Conservation (phyloP, 2,329 filamentous ascomycete genomes). For the Aspergillus sp. region DNA sequence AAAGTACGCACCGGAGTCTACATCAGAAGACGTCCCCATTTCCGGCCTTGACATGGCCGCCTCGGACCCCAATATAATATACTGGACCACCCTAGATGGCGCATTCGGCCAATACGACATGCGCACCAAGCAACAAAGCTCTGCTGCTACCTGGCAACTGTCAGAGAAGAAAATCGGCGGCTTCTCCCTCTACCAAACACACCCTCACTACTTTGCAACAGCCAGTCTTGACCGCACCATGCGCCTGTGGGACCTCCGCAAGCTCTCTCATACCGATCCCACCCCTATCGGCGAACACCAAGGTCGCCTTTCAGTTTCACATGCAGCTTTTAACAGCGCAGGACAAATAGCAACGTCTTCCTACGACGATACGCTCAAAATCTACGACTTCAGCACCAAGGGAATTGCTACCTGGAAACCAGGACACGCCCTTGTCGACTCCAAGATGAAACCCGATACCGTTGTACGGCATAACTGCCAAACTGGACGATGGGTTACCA, state of each 20-base stretch:
- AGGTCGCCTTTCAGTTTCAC: constrained; percentile 81
- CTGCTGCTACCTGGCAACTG: constrained; percentile 69
- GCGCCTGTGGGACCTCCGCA: constrained; percentile 89
- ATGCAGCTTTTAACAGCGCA: constrained; percentile 82
- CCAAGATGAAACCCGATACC: constrained; percentile 67
- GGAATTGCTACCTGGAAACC: constrained; percentile 60
- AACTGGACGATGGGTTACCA: constrained; percentile 91
- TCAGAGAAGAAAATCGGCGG: constrained; percentile 95
- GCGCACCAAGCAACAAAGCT: constrained; percentile 55
- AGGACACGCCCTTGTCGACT: constrained; percentile 58
- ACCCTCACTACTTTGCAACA: constrained; percentile 81
- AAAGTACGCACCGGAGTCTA: constrained; percentile 72
- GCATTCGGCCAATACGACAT: constrained; percentile 78
- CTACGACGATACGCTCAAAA: constrained; percentile 94
- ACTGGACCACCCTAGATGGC: constrained; percentile 86
- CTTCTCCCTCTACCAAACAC: constrained; percentile 77
- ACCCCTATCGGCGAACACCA: constrained; percentile 76
- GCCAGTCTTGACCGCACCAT: constrained; percentile 86
- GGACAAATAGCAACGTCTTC: constrained; percentile 88
- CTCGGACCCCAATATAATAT: constrained; percentile 69
- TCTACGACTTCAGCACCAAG: constrained; percentile 71
- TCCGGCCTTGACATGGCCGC: constrained; percentile 79
- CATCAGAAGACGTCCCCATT: constrained; percentile 71
- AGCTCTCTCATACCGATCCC: constrained; percentile 64
- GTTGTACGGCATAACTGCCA: constrained; percentile 88